Conservation (phyloP, 192 early-diverging fungal genomes). For the Coemansia sp. region DNA sequence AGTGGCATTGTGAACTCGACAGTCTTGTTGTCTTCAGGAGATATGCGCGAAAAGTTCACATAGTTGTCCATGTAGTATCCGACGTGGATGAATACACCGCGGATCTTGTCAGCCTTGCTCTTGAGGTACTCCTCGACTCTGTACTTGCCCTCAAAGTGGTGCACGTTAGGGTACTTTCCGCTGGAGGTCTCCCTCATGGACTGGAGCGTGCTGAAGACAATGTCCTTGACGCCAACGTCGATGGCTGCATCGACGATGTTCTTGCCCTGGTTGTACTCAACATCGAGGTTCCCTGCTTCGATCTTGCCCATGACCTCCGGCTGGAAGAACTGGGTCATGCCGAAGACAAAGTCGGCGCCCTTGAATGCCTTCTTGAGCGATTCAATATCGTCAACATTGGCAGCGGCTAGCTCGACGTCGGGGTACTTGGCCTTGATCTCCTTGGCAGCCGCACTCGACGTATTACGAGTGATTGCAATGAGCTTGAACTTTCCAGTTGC, state of each 20-base stretch:
- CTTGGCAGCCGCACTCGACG: constrained; percentile 10
- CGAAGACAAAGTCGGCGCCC: constrained; percentile 32
- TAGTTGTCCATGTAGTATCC: constrained; percentile 49
- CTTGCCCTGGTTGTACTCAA: constrained; percentile 40
- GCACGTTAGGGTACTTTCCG: constrained; percentile 30
- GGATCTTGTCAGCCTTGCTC: constrained; percentile 29
- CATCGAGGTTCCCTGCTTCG: constrained; percentile 15
- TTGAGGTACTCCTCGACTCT: constrained; percentile 29
- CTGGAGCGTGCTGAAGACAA: constrained; percentile 32
- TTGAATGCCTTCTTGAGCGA: constrained; percentile 29
- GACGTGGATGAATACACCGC: constrained; percentile 17
- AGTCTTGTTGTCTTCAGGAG: constrained; percentile 28
- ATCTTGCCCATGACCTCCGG: constrained; percentile 10
- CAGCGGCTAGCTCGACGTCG: constrained; percentile 22
- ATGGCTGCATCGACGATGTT: constrained; percentile 41
- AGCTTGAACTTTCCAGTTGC: constrained; percentile 25
- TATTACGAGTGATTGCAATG: constrained; percentile 27
- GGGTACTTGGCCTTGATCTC: constrained; percentile 20
- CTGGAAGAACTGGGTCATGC: constrained; percentile 37
- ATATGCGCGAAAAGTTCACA: constrained; percentile 24
- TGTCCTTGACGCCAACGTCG: constrained; percentile 12
- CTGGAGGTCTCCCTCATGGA: constrained; percentile 25
- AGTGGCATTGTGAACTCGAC: constrained; percentile 40
- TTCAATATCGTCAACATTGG: constrained; percentile 21
- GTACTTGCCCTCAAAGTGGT: constrained; percentile 42